phyloP scores from a whole-genome alignment of 2,329 filamentous ascomycete species.

The Cladobotryum mycophilum region DNA sequence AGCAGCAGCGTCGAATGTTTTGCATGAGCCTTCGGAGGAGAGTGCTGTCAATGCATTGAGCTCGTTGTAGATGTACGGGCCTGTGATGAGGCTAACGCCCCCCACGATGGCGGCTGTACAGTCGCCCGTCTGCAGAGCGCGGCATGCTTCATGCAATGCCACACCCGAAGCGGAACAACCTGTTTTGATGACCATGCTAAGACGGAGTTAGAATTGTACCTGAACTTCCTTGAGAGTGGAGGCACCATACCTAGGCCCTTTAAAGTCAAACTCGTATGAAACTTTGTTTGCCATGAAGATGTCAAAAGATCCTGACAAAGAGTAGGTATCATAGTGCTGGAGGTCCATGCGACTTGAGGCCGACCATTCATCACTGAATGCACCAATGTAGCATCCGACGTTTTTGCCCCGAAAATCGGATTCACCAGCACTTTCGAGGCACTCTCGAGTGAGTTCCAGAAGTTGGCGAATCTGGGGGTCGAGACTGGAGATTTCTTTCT shows the following conservation, averaged over 20 bases:
- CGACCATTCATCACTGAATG: constrained; percentile 13
- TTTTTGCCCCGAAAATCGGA: background rate
- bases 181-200: constrained; percentile 25
- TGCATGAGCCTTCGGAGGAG: constrained; percentile 20
- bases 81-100: constrained; percentile 16
- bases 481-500: constrained; percentile 20
- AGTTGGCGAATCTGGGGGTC: constrained; percentile 28
- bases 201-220: background rate
- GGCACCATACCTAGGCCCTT: constrained; percentile 3
- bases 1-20: constrained; percentile 23
- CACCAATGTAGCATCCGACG: constrained; percentile 12
- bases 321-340: constrained; percentile 9
- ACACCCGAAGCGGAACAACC: constrained; percentile 25
- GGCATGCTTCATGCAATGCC: constrained; percentile 22
- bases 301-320: constrained; percentile 20
- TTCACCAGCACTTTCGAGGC: constrained; percentile 11
- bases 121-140: constrained; percentile 19
- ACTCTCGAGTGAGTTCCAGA: constrained; percentile 22
- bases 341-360: constrained; percentile 6
- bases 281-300: constrained; percentile 24
- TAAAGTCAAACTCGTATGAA: constrained; percentile 25
- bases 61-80: constrained; percentile 9
- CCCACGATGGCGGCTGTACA: constrained; percentile 20
- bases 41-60: constrained; percentile 10
- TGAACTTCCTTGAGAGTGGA: too few species aligned